These are phyloP conservation scores for Anisodus acutangulus DNA, from an alignment of 257 asterid species.

Conservation along the genomic window DNA sequence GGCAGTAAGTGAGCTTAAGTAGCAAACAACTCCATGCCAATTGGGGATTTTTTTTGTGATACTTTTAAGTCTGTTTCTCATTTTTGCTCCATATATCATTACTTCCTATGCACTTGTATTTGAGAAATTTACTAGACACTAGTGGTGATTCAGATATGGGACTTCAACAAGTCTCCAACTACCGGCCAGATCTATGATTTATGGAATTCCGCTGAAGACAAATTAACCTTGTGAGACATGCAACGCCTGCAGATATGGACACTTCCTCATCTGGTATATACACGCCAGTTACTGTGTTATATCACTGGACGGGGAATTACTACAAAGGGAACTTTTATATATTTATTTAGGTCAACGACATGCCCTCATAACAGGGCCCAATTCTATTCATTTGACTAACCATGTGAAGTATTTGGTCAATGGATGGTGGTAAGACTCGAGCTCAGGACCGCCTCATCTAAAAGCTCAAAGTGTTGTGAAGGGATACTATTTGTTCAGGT, in stretches of 20 bases:
- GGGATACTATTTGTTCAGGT: conserved; percentile 18
- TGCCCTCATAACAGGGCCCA: background rate
- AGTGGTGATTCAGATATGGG: background rate
- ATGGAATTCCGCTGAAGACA: background rate
- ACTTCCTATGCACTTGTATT: too few relatives aligned
- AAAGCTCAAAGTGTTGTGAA: background rate
- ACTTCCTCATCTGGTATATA: background rate
- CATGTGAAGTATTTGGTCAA: background rate
- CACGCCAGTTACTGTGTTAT: background rate
- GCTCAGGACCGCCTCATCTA: background rate
- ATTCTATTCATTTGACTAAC: background rate
- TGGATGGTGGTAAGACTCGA: background rate
- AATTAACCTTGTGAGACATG: background rate
- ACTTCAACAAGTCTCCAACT: background rate
- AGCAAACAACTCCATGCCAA: background rate
- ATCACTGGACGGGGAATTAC: background rate
- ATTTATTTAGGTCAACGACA: background rate
- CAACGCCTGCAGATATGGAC: background rate
- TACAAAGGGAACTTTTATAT: background rate
- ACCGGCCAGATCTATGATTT: background rate
- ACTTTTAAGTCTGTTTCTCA: background rate
- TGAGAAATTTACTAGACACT: background rate
- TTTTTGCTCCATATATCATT: too few relatives aligned
- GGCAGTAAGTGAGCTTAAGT: background rate
- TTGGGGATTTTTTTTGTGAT: background rate